Percentiles rank a stretch among this genome's conserved stretches.
phyloP scores from a whole-genome alignment of 768 basidiomycete genomes.

The Podaxis sp. region DNA sequence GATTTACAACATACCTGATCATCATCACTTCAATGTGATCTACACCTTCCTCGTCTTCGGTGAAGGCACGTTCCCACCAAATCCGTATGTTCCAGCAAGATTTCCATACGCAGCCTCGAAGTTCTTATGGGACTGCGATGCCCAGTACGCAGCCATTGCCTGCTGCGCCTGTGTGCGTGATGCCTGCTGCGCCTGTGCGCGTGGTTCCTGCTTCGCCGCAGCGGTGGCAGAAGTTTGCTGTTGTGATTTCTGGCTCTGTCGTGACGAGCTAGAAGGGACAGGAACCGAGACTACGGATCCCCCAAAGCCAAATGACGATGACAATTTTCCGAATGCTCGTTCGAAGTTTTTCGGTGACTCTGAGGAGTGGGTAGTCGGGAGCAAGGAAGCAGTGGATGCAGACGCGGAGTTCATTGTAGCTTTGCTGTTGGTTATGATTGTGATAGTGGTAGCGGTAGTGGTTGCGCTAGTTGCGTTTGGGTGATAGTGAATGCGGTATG shows the following conservation, averaged over 20 bases:
- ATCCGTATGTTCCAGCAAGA: conserved; percentile 7
- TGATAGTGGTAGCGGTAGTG: neutral
- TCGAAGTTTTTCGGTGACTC: conserved; percentile 1
- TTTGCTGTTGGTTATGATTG: neutral
- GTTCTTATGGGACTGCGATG: conserved; percentile 14
- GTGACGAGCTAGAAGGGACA: neutral
- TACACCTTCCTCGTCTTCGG: conserved; percentile 4
- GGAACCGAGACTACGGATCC: conserved; percentile 1
- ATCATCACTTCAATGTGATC: neutral
- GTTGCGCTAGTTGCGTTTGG: neutral
- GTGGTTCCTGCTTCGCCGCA: neutral
- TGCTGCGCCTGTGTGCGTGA: conserved; percentile 5
- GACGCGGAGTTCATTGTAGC: conserved; percentile 6
- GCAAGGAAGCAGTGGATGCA: conserved; percentile 8
- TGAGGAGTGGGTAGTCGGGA: neutral
- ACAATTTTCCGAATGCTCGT: conserved; percentile 10
- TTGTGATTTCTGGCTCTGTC: neutral
- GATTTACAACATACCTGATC: neutral
- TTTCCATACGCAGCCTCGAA: conserved; percentile 14
- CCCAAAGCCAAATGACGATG: conserved; percentile 12
- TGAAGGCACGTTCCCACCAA: conserved; percentile 10
- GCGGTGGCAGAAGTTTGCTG: neutral
- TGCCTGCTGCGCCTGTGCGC: neutral
- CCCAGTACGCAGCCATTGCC: conserved; percentile 11
- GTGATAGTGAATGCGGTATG: neutral